phyloP scores from a whole-genome alignment of 768 basidiomycete genomes.

The Mycena maculata region DNA sequence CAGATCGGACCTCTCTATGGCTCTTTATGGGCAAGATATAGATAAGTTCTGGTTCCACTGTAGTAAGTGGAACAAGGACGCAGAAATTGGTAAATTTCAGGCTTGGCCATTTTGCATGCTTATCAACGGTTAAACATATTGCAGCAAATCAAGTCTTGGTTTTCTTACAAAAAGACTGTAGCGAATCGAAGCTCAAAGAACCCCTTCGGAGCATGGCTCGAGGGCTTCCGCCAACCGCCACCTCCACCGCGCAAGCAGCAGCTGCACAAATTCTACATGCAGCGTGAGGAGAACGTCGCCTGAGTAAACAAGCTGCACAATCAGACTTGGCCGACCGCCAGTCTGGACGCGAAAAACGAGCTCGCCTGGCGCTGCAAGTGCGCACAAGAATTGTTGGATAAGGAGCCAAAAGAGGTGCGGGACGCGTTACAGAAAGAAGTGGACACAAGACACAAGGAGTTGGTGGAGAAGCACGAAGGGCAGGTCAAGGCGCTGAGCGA shows the following conservation, averaged over 20 bases:
- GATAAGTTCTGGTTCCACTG: no score
- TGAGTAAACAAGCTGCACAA: not conserved
- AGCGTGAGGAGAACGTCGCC: not conserved
- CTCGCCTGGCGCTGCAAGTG: conserved; percentile 7
- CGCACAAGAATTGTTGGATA: not conserved
- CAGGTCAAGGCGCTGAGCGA: not conserved
- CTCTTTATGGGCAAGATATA: no score
- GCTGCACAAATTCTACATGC: conserved; percentile 13
- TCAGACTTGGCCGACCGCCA: not conserved
- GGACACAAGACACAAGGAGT: not conserved
- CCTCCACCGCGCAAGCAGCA: not conserved
- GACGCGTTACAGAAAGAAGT: no score
- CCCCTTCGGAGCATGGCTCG: not conserved
- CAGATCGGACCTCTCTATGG: no score
- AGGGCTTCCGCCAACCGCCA: not conserved
- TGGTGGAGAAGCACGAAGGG: not conserved
- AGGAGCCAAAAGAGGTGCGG: not conserved
- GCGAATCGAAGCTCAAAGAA: not conserved
- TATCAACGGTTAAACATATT: no score
- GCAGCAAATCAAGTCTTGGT: conserved; percentile 8
- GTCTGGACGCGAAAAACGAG: not conserved
- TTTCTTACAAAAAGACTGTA: not conserved
- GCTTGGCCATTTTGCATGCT: no score
- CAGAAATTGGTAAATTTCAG: no score
- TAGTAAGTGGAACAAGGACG: no score